Percentiles rank a stretch among this genome's conserved stretches.
These are phyloP conservation scores for Volvox reticuliferus DNA, from an alignment of 139 green algal genomes.

Conservation along the genomic window DNA sequence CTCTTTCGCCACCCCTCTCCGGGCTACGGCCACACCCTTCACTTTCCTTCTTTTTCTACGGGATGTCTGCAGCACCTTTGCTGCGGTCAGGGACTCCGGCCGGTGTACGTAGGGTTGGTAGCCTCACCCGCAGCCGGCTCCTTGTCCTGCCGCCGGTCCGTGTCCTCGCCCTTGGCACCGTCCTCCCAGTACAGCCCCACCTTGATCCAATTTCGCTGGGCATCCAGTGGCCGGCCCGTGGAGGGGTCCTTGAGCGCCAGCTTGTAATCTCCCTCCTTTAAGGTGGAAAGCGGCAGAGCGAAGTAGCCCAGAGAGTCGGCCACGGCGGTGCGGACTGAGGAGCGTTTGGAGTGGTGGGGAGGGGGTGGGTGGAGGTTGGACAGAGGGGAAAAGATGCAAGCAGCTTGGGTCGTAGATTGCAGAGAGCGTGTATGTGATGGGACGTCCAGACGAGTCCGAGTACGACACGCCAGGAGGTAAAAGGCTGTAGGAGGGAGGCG, in stretches of 20 bases:
- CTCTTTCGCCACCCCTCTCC: background rate
- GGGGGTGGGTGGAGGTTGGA: background rate
- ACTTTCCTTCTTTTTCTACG: background rate
- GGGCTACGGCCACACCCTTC: background rate
- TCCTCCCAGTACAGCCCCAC: conserved; percentile 4
- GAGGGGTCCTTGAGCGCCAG: background rate
- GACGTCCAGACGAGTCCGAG: too few species aligned
- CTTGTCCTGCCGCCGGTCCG: background rate
- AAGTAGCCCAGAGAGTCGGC: conserved; percentile 30
- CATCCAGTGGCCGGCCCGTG: background rate
- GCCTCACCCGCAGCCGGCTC: background rate
- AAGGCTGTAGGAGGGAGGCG: too few species aligned
- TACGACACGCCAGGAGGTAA: too few species aligned
- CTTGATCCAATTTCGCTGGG: conserved; percentile 1
- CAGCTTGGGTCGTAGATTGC: too few species aligned
- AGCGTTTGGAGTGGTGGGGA: too few species aligned
- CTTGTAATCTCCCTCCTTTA: conserved; percentile 27
- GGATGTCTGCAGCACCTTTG: too few species aligned
- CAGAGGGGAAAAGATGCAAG: too few species aligned
- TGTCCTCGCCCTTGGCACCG: background rate
- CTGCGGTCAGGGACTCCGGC: background rate
- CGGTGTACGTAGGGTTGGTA: conserved; percentile 5
- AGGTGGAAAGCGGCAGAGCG: conserved; percentile 4
- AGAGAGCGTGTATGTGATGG: too few species aligned
- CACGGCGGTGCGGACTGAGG: background rate